phyloP scores from a whole-genome alignment of 1,139 yeast genomes.

The Scheffersomyces parashehatae region DNA sequence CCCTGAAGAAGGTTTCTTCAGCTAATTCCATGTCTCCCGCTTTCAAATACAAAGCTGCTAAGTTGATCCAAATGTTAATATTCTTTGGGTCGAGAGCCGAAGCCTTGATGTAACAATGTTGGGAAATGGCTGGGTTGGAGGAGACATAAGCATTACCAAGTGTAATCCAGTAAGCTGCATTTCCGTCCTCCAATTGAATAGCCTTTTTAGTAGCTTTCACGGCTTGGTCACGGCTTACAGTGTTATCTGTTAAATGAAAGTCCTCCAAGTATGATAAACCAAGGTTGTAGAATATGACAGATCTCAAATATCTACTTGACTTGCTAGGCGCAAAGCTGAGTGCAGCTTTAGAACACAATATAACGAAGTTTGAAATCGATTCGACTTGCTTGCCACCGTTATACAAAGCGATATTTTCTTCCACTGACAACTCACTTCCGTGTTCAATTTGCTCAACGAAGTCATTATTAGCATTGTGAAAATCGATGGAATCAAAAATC shows the following conservation, averaged over 20 bases:
- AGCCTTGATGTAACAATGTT: constrained; percentile 90
- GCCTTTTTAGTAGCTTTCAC: constrained; percentile 63
- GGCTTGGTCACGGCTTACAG: constrained; percentile 44
- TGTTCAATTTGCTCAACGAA: neutral
- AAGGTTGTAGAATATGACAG: constrained; percentile 66
- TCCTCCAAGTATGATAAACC: constrained; percentile 66
- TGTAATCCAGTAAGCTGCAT: constrained; percentile 77
- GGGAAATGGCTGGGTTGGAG: constrained; percentile 70
- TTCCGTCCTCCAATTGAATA: constrained; percentile 67
- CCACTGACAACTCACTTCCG: neutral
- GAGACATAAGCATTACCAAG: constrained; percentile 70
- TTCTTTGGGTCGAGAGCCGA: constrained; percentile 68
- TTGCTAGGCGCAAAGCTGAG: constrained; percentile 31
- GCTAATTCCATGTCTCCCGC: constrained; percentile 75
- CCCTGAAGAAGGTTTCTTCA: constrained; percentile 66
- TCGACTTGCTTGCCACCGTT: constrained; percentile 17
- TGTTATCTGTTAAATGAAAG: constrained; percentile 32
- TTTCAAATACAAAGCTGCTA: constrained; percentile 74
- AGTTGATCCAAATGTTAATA: constrained; percentile 73
- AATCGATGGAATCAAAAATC: constrained; percentile 27
- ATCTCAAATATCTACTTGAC: constrained; percentile 50
- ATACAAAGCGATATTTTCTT: constrained; percentile 2
- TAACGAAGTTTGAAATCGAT: constrained; percentile 22
- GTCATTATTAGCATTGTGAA: constrained; percentile 3
- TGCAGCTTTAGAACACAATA: constrained; percentile 29